A percentile compares a stretch with the other conserved stretches of the same genome.
These are phyloP conservation scores for Rhizophagus sp. DNA, from an alignment of 192 early-diverging fungal species.

Conservation along the genomic window DNA sequence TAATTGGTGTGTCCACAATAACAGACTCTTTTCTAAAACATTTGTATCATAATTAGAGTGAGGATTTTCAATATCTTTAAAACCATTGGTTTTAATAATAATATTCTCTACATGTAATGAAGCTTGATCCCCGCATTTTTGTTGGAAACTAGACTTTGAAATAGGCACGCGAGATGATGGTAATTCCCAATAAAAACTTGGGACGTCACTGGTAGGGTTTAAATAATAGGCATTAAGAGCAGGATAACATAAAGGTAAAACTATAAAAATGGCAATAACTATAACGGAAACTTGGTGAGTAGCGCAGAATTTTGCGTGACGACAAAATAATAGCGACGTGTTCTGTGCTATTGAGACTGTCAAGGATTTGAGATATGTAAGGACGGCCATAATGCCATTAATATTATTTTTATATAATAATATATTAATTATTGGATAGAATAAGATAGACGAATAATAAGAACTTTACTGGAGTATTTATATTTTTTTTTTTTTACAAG, in stretches of 20 bases:
- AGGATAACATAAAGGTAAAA: conserved; percentile 59
- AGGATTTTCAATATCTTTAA: background rate
- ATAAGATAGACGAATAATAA: too few relatives aligned
- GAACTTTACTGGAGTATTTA: too few relatives aligned
- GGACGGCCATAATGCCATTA: background rate
- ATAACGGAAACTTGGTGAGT: conserved; percentile 59
- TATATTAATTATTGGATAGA: background rate
- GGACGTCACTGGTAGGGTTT: conserved; percentile 30
- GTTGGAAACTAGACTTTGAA: background rate
- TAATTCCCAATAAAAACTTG: conserved; percentile 42
- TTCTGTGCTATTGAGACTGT: background rate
- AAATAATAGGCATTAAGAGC: conserved; percentile 43
- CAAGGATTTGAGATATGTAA: background rate
- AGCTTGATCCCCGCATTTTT: conserved; percentile 21
- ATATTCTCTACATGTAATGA: conserved; percentile 5
- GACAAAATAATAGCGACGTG: conserved; percentile 49
- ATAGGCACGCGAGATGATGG: conserved; percentile 36
- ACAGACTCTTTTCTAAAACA: conserved; percentile 18
- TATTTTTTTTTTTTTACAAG: too few relatives aligned
- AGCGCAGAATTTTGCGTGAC: conserved; percentile 64
- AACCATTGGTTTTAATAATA: conserved; percentile 19
- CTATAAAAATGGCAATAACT: conserved; percentile 51
- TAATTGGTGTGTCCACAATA: conserved; percentile 9
- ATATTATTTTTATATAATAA: background rate
- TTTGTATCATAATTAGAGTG: background rate